These are phyloP conservation scores for Plasmodium inui DNA, from an alignment of 169 alveolate species.

Conservation along the genomic window DNA sequence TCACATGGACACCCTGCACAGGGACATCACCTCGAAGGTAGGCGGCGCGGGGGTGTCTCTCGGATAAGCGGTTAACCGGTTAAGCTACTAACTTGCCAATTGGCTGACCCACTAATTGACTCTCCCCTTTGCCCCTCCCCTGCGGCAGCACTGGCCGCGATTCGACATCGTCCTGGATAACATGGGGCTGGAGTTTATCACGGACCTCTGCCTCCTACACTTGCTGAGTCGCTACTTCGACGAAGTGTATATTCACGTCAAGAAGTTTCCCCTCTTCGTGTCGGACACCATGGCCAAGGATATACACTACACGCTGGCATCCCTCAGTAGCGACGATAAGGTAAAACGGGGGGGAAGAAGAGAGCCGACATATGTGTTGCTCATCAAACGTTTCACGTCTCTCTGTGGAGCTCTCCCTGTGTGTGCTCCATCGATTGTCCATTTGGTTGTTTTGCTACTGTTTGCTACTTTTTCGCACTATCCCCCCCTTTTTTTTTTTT, in stretches of 20 bases:
- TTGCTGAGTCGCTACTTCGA: slow-evolving; percentile 24
- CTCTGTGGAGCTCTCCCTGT: background rate
- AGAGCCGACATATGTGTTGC: background rate
- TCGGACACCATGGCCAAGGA: slow-evolving; percentile 67
- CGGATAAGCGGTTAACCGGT: background rate
- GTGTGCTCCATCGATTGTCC: background rate
- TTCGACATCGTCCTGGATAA: slow-evolving; percentile 67
- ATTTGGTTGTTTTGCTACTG: background rate
- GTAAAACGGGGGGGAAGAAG: background rate
- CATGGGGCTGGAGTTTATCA: slow-evolving; percentile 63
- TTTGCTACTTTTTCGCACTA: background rate
- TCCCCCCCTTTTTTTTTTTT: background rate
- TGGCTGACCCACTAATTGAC: background rate
- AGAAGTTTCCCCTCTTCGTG: slow-evolving; percentile 48
- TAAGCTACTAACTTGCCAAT: background rate
- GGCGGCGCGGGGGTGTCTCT: too few relatives aligned
- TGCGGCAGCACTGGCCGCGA: slow-evolving; percentile 11
- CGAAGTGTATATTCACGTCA: slow-evolving; percentile 42
- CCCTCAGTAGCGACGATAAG: slow-evolving; percentile 23
- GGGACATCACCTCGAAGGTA: slow-evolving; percentile 38
- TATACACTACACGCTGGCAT: slow-evolving; percentile 23
- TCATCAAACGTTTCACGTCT: background rate
- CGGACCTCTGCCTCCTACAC: slow-evolving; percentile 50
- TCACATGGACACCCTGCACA: background rate
- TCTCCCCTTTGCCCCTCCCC: background rate